Percentiles rank a stretch among this genome's conserved stretches.
Evolutionary conservation across 495 filamentous ascomycete genomes (phyloP).

Genomic region (Delitschia confertaspora): DNA sequence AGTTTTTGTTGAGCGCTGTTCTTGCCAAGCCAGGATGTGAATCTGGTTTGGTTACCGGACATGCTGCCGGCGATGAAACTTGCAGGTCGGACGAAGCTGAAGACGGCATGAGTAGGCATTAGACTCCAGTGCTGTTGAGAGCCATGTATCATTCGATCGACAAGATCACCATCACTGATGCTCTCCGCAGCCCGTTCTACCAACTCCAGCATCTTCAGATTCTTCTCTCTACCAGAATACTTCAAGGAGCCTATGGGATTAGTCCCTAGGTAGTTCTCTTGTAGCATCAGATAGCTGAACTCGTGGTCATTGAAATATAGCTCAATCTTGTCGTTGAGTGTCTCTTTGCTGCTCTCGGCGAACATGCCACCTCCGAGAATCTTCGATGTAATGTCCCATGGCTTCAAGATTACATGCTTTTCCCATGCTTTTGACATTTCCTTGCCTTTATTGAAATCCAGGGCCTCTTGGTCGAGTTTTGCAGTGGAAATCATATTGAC

Average conservation of each 20-base stretch:
- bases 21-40: slow-evolving; percentile 88
- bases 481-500: slow-evolving; percentile 97
- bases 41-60: slow-evolving; percentile 47
- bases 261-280: slow-evolving; percentile 91
- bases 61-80: slow-evolving; percentile 77
- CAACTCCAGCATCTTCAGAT: slow-evolving; percentile 73
- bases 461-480: slow-evolving; percentile 68
- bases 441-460: slow-evolving; percentile 77
- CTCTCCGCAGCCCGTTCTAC: slow-evolving; percentile 81
- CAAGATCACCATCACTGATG: slow-evolving; percentile 94
- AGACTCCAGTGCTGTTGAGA: slow-evolving; percentile 96
- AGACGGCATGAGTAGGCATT: slow-evolving; percentile 95
- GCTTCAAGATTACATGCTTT: slow-evolving; percentile 91
- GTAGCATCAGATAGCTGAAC: slow-evolving; percentile 91
- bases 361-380: slow-evolving; percentile 86
- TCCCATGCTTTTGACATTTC: slow-evolving; percentile 96
- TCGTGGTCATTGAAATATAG: slow-evolving; percentile 99
- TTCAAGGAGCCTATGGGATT: slow-evolving; percentile 54
- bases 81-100: slow-evolving; percentile 89
- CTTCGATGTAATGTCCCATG: slow-evolving; percentile 95
- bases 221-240: slow-evolving; percentile 55
- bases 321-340: slow-evolving; percentile 93
- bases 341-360: slow-evolving; percentile 64
- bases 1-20: slow-evolving; percentile 87
- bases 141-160: slow-evolving; percentile 96